Evolutionary conservation across 345 rosid genomes (phyloP).

Genomic region (Corchorus capsularis): DNA sequence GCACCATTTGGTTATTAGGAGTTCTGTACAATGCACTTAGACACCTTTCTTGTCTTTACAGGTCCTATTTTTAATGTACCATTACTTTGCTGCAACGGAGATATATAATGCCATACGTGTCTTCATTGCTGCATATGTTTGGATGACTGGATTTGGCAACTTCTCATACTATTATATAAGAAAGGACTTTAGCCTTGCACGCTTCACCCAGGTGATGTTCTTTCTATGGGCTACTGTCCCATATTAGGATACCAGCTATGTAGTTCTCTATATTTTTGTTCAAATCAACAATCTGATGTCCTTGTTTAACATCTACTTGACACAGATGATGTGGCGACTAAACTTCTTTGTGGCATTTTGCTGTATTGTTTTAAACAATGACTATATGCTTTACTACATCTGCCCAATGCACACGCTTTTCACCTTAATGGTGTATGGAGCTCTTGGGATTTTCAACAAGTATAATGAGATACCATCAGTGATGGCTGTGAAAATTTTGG

Average conservation of each 20-base stretch:
- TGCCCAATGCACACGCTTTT: conserved; percentile 99
- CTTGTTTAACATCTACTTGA: conserved; percentile 29
- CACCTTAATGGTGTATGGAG: conserved; percentile 93
- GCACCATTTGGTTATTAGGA: not conserved
- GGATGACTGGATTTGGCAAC: conserved; percentile 99
- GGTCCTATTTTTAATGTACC: conserved; percentile 96
- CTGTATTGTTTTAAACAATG: conserved; percentile 91
- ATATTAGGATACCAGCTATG: conserved; percentile 14
- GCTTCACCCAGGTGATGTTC: conserved; percentile 79
- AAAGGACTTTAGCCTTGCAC: conserved; percentile 92
- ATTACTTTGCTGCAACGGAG: conserved; percentile 96
- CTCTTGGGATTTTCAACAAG: conserved; percentile 83
- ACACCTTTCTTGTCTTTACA: conserved; percentile 32
- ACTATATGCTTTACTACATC: conserved; percentile 91
- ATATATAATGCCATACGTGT: conserved; percentile 91
- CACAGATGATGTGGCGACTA: conserved; percentile 99
- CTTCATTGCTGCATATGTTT: conserved; percentile 96
- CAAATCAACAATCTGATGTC: conserved; percentile 18
- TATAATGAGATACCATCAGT: conserved; percentile 88
- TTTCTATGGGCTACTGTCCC: conserved; percentile 5
- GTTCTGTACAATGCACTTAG: conserved; percentile 10
- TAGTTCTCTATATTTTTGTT: not conserved
- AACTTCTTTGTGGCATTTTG: conserved; percentile 89
- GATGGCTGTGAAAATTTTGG: conserved; percentile 78
- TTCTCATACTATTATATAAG: conserved; percentile 93